Base-by-base conservation (phyloP, 1,284 basidiomycete genomes). In the Sanghuangporus baumii region DNA sequence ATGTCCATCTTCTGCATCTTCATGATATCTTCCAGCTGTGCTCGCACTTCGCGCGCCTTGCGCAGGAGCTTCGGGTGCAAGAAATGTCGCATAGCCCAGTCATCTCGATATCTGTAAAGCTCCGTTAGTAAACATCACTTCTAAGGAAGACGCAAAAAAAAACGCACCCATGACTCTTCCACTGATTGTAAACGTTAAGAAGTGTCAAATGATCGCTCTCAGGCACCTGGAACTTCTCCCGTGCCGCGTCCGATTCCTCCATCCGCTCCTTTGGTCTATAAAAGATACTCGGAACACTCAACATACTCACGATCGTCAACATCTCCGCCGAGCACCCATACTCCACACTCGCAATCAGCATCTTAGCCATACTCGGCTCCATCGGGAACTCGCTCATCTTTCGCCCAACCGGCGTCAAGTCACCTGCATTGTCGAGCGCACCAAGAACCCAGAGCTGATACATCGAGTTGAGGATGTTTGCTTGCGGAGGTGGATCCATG, bases 341-440 rank as follows among this genome's bases (percentile, higher is more conserved):
- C 55, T 97, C 93, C 65, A 96, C 93, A 9, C 94, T 95, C 31
- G 89, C 90, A 72, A 99, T 98, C 61, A 99, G 81, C 92, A 99
- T 98, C 80, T 99, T 99, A 34, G 94, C 94, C 81, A 99, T 91
- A 5, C 92, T 94, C 2, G 97, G 97, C 72, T 96, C 94, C 93
- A 96, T 96, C 3, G 95, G 96, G 76, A 98, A 99, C 71, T 98
- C 95, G 43, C 93, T 94, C 95, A 99, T 99, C 75, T 96, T 98
- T 55, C 91, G 86, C 1, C 97, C 97, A 57, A 89, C 82, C 0
- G 88, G 82, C 2, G 97, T 99, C 63, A 99, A 79, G 74, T 98
- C 93, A n/a, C 97, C 96, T 26, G 96, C 87, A 69, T 98, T 98
- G 79, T 99, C 94, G 8, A 99, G 82, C 2, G 97, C 97, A 43